Evolutionary conservation across 768 basidiomycete species (phyloP).

Genomic region (Trametes sanguinea): DNA sequence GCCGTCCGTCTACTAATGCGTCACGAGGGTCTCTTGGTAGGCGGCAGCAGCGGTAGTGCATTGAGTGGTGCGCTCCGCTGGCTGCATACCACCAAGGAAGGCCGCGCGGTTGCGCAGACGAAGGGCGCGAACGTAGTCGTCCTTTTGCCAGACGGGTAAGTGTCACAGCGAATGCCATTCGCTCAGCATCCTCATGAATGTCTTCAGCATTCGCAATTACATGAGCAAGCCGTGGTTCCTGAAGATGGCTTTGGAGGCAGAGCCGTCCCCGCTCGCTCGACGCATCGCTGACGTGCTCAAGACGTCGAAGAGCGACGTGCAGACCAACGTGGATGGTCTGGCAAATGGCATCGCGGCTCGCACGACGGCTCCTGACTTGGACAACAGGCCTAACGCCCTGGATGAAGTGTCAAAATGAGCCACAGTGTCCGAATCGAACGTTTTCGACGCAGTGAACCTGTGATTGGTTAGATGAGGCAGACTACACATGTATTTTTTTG

Average conservation of each 20-base stretch:
- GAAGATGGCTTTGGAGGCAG: constrained; percentile 57
- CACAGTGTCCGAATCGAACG: too few relatives aligned
- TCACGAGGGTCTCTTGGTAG: constrained; percentile 86
- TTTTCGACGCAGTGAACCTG: too few relatives aligned
- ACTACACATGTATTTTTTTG: too few relatives aligned
- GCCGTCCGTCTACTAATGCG: constrained; percentile 78
- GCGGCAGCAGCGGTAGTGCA: constrained; percentile 90
- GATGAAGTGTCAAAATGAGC: constrained; percentile 18
- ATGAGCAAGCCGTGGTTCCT: constrained; percentile 95
- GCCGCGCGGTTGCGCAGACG: constrained; percentile 60
- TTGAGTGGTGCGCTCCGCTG: constrained; percentile 77
- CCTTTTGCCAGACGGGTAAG: constrained; percentile 87
- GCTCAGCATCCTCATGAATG: background rate
- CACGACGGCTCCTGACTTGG: constrained; percentile 13
- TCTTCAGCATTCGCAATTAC: constrained; percentile 80
- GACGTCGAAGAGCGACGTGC: constrained; percentile 22
- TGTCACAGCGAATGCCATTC: background rate
- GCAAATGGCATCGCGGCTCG: constrained; percentile 26
- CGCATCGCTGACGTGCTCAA: constrained; percentile 47
- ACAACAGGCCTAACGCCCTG: constrained; percentile 22
- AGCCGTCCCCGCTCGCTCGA: constrained; percentile 54
- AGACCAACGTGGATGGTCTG: constrained; percentile 23
- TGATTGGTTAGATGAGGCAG: too few relatives aligned
- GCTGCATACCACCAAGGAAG: constrained; percentile 71
- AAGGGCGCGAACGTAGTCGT: constrained; percentile 87